These are phyloP conservation scores for Diaporthe caulivora DNA, from an alignment of 2,329 filamentous ascomycete genomes.

Conservation along the genomic window DNA sequence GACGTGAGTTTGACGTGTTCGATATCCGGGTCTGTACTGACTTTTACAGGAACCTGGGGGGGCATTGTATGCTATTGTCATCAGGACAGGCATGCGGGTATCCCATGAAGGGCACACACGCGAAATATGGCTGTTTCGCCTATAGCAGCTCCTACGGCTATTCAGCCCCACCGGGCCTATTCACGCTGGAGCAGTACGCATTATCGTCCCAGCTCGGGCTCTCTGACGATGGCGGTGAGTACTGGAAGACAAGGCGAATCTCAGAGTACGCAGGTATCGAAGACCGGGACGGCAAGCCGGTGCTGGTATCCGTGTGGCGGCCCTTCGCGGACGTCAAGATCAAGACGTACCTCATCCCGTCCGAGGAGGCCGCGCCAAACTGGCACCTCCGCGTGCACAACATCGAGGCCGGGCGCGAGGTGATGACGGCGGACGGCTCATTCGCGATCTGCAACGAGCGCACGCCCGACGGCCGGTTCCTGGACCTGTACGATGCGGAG, in stretches of 20 bases:
- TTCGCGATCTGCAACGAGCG: constrained; percentile 76
- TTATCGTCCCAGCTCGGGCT: constrained; percentile 81
- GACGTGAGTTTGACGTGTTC: constrained; percentile 51
- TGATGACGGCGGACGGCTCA: constrained; percentile 80
- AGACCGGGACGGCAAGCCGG: constrained; percentile 62
- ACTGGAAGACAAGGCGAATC: constrained; percentile 81
- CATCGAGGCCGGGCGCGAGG: constrained; percentile 69
- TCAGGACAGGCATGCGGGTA: constrained; percentile 87
- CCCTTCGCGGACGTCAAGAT: constrained; percentile 78
- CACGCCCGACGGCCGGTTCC: constrained; percentile 60
- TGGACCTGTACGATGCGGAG: constrained; percentile 61
- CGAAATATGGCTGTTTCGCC: constrained; percentile 84
- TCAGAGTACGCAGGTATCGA: constrained; percentile 75
- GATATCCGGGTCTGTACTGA: neutral
- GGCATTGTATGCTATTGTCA: constrained; percentile 80
- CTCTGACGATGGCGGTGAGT: constrained; percentile 81
- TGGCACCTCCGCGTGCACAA: constrained; percentile 79
- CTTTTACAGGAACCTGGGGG: constrained; percentile 69
- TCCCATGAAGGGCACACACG: constrained; percentile 83
- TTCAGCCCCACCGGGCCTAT: constrained; percentile 80
- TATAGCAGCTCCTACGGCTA: constrained; percentile 83
- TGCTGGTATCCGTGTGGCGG: constrained; percentile 77
- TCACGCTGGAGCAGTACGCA: constrained; percentile 82
- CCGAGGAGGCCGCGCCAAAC: constrained; percentile 67
- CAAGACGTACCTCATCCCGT: constrained; percentile 74